Percentiles rank a stretch among this genome's conserved stretches.
Evolutionary conservation across 2,329 filamentous ascomycete species (phyloP).

Genomic region (Cryoendolithus antarcticus): DNA sequence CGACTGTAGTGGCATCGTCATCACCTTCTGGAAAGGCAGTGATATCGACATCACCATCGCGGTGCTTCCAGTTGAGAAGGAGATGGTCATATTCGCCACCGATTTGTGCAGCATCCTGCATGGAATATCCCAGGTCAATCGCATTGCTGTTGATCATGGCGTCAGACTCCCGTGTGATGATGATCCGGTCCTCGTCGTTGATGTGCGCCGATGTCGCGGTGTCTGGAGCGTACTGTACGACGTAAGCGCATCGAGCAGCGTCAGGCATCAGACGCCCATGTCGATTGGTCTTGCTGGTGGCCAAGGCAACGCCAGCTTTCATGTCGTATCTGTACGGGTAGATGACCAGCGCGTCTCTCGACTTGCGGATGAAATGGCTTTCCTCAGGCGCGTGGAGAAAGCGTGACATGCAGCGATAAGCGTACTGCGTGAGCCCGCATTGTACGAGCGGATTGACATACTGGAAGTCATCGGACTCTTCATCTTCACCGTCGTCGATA

Average conservation of each 20-base stretch:
- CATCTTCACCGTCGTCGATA: constrained; percentile 6
- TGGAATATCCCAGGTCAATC: constrained; percentile 6
- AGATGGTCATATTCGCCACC: constrained; percentile 16
- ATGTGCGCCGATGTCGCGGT: too few relatives aligned
- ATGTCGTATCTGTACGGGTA: constrained; percentile 19
- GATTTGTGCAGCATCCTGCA: constrained; percentile 5
- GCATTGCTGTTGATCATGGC: constrained; percentile 9
- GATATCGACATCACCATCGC: constrained; percentile 11
- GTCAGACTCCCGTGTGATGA: constrained; percentile 19
- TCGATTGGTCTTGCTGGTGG: not conserved
- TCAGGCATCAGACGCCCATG: constrained; percentile 1
- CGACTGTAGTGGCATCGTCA: constrained; percentile 5
- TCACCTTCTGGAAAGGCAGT: constrained; percentile 6
- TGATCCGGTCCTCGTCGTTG: constrained; percentile 5
- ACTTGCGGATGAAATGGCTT: constrained; percentile 10
- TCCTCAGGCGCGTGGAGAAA: constrained; percentile 13
- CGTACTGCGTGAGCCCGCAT: constrained; percentile 15
- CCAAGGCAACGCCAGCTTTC: not conserved
- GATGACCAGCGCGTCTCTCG: constrained; percentile 16
- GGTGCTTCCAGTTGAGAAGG: constrained; percentile 10
- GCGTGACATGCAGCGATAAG: constrained; percentile 16
- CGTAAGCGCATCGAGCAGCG: not conserved
- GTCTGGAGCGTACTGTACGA: constrained; percentile 1
- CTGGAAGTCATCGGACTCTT: constrained; percentile 10
- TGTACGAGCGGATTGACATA: constrained; percentile 9